Evolutionary conservation across 352 stramenopile species (phyloP), one percentile per base, ranked within the genome.

Genomic region (Phytophthora citrophthora): DNA sequence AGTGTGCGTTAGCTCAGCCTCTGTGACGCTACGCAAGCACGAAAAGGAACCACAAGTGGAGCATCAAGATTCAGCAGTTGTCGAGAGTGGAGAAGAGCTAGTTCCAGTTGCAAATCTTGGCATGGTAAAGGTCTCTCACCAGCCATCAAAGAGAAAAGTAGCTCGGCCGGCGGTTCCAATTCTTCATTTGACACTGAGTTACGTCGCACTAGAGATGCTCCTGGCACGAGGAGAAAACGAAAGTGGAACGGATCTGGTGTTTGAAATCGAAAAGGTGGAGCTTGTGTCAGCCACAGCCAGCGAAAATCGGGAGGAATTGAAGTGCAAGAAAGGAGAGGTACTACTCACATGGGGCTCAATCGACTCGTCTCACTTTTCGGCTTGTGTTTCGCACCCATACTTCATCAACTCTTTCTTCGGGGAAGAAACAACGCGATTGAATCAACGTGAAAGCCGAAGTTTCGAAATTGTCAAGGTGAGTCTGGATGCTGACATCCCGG

Each of bases 21-120:
- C 73, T 13, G 67, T 94, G 47, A 94, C 72, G n/a, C 56, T 92
- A 31, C 79, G 83, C 36, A 89, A 85, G 26, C 83, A 91, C 55
- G 61, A 77, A 47, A 54, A 61, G 16, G 54, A 74, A 18, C 46
- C 52, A 5, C 24, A 73, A 51, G 2, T 34, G 3, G 44, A 64
- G 4, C 20, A 59, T 6, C 38, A 61, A 60, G 62, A 79, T 31
- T 44, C 24, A 29, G 72, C 9, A 24, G 38, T 39, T 23, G 27
- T 24, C 43, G 61, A 67, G 11, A 67, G 49, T 24, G 44, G 43
- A 54, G 70, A 88, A 34, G 83, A 93, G 47, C 68, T 90, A 5
- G 82, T 95, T 34, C 88, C 88, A 18, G 88, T 95, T 24, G 88
- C 88, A 49, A 94, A 94, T 61, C 59, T 95, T 31, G 88, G 88